Percentiles rank a stretch among this genome's conserved stretches.
Conservation (phyloP, 257 asterid species). For the Solanum lycopersicoides region DNA sequence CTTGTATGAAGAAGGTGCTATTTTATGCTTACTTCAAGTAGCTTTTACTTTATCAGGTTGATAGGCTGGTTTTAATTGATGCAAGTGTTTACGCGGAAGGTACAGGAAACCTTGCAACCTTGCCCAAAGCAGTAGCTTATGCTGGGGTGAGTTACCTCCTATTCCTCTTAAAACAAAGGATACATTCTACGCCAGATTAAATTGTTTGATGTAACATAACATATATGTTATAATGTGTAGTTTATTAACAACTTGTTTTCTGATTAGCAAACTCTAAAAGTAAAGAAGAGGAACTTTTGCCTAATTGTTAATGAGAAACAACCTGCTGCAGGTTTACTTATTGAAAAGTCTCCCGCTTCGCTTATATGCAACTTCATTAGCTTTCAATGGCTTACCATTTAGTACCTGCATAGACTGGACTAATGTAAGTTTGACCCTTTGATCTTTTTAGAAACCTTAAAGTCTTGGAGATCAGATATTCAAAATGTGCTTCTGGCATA, state of each 20-base stretch:
- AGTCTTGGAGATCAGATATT: neutral
- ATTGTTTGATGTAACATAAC: neutral
- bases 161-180: neutral
- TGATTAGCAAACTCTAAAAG: neutral
- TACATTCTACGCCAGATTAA: neutral
- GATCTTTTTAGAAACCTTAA: neutral
- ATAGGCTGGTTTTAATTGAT: slow-evolving; percentile 75
- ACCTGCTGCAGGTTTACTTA: slow-evolving; percentile 40
- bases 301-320: neutral
- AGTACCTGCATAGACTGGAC: slow-evolving; percentile 67
- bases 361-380: slow-evolving; percentile 52
- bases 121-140: slow-evolving; percentile 70
- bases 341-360: slow-evolving; percentile 67
- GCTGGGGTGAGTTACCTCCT: slow-evolving; percentile 56
- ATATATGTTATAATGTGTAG: neutral
- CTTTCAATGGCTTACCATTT: slow-evolving; percentile 45
- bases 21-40: neutral
- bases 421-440: slow-evolving; percentile 39
- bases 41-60: slow-evolving; percentile 42
- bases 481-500: neutral
- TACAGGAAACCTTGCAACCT: slow-evolving; percentile 70
- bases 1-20: neutral
- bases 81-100: slow-evolving; percentile 98
- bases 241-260: neutral
- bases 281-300: neutral